These are phyloP conservation scores for Plasmodium knowlesi DNA, from an alignment of 169 alveolate species.

Conservation along the genomic window DNA sequence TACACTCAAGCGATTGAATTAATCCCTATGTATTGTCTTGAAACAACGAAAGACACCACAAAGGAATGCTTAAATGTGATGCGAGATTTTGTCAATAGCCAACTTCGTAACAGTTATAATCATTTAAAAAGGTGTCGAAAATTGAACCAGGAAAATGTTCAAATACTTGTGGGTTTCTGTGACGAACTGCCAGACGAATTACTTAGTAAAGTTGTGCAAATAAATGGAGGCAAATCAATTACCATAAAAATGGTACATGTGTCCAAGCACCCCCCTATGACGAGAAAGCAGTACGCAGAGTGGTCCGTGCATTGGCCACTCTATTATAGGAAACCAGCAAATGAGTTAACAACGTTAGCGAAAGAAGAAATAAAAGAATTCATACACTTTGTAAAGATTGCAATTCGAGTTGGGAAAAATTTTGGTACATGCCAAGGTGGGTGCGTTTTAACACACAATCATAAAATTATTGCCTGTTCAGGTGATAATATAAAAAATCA, in stretches of 20 bases:
- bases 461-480: slow-evolving; percentile 82
- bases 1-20: slow-evolving; percentile 4
- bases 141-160: slow-evolving; percentile 1
- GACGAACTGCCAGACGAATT: slow-evolving; percentile 17
- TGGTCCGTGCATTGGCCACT: slow-evolving; percentile 88
- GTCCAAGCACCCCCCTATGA: slow-evolving; percentile 84
- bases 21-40: slow-evolving; percentile 55
- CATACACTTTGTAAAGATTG: slow-evolving; percentile 38
- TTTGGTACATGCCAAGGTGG: slow-evolving; percentile 79
- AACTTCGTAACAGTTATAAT: slow-evolving; percentile 32
- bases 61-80: slow-evolving; percentile 34
- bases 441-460: slow-evolving; percentile 83
- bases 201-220: not conserved
- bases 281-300: slow-evolving; percentile 79
- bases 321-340: slow-evolving; percentile 82
- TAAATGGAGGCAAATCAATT: slow-evolving; percentile 13
- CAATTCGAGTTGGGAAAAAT: slow-evolving; percentile 34
- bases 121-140: slow-evolving; percentile 64
- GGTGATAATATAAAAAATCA: slow-evolving; percentile 81
- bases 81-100: slow-evolving; percentile 39
- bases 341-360: slow-evolving; percentile 78
- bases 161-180: slow-evolving; percentile 47
- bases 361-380: slow-evolving; percentile 56
- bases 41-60: slow-evolving; percentile 32
- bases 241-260: slow-evolving; percentile 64